phyloP scores from a whole-genome alignment of 441 rosid genomes.

The Adansonia madagascariensis region DNA sequence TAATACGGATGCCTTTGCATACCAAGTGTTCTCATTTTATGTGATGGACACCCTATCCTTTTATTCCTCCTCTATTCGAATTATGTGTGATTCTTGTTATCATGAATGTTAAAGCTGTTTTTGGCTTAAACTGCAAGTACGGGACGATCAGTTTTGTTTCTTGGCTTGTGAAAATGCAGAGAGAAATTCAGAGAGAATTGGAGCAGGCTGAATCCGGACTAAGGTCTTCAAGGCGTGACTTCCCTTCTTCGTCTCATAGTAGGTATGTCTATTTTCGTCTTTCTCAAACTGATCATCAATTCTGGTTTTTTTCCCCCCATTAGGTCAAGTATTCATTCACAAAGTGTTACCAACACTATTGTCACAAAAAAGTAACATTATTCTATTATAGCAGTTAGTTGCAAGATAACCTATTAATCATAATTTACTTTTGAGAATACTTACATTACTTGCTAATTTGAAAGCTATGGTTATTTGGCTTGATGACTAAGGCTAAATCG shows the following conservation, averaged over 20 bases:
- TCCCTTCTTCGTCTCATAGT: slow-evolving; percentile 55
- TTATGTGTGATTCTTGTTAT: neutral
- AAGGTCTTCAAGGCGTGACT: slow-evolving; percentile 71
- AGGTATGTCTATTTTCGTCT: slow-evolving; percentile 40
- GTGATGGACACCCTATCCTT: slow-evolving; percentile 4
- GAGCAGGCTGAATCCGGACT: slow-evolving; percentile 85
- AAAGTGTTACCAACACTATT: neutral
- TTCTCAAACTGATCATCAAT: neutral
- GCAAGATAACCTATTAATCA: slow-evolving; percentile 7
- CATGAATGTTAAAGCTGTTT: neutral
- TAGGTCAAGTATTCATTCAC: neutral
- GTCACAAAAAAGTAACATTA: neutral
- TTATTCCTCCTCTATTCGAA: slow-evolving; percentile 8
- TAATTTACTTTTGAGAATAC: slow-evolving; percentile 16
- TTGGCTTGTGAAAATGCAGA: slow-evolving; percentile 42
- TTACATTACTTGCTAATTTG: slow-evolving; percentile 8
- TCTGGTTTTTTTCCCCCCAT: neutral
- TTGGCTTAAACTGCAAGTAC: slow-evolving; percentile 12
- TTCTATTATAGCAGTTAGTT: neutral
- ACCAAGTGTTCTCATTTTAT: neutral
- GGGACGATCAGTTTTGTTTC: neutral
- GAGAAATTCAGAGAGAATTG: slow-evolving; percentile 87
- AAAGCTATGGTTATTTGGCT: slow-evolving; percentile 16
- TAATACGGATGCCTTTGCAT: neutral
- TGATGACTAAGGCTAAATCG: neutral